Evolutionary conservation across 2,329 filamentous ascomycete species (phyloP).

Genomic region (Scolecobasidium constrictum): DNA sequence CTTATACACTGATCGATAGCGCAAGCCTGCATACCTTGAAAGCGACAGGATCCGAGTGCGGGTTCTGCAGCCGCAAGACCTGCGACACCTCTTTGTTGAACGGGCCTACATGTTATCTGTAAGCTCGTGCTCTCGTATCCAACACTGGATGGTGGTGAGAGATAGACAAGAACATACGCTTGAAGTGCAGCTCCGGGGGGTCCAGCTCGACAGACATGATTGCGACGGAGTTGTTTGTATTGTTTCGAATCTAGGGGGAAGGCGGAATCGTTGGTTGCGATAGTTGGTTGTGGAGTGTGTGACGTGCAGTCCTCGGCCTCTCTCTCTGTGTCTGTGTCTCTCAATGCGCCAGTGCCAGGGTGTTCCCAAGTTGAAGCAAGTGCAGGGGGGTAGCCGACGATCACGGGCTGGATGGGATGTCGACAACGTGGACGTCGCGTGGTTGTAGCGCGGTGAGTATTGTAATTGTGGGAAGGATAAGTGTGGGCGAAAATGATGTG

Average conservation of each 20-base stretch:
- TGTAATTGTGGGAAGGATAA: too few relatives aligned
- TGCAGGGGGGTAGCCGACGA: too few relatives aligned
- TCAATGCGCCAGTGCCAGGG: too few relatives aligned
- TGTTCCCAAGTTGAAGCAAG: too few relatives aligned
- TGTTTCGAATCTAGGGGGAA: not conserved
- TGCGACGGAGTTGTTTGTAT: not conserved
- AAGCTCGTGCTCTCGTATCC: not conserved
- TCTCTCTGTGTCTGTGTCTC: too few relatives aligned
- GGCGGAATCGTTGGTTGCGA: too few relatives aligned
- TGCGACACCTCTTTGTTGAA: conserved; percentile 56
- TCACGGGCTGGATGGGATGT: too few relatives aligned
- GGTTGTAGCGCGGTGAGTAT: too few relatives aligned
- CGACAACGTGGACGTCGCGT: too few relatives aligned
- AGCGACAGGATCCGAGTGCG: conserved; percentile 46
- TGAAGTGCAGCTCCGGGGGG: conserved; percentile 84
- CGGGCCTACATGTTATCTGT: conserved; percentile 35
- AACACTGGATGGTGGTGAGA: not conserved
- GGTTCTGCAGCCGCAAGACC: conserved; percentile 47
- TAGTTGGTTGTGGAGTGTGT: too few relatives aligned
- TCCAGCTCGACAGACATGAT: conserved; percentile 93
- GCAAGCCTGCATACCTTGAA: conserved; percentile 50
- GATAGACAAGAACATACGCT: conserved; percentile 49
- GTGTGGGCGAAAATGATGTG: too few relatives aligned
- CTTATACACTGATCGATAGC: not conserved
- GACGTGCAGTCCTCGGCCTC: too few relatives aligned